Percentiles rank a stretch among this genome's conserved stretches.
Conservation (phyloP, 352 stramenopile species). For the Heterotrichella gracilis region DNA sequence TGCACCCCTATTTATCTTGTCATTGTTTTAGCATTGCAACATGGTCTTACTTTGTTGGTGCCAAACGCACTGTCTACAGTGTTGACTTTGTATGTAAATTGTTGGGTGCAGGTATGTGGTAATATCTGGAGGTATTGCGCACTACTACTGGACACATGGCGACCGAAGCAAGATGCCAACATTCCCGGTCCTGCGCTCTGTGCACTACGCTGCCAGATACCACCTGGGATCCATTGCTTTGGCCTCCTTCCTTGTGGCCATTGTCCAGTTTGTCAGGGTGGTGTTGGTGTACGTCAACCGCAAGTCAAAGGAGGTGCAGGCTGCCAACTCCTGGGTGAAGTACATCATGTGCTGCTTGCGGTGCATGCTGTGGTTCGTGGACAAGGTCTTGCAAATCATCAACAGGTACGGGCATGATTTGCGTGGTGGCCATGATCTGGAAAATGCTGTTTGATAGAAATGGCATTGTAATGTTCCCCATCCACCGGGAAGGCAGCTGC, state of each 20-base stretch:
- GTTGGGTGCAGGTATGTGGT: no score
- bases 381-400: conserved; percentile 44
- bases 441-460: no score
- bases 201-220: conserved; percentile 32
- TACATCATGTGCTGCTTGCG: conserved; percentile 33
- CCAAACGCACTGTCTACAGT: no score
- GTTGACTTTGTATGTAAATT: no score
- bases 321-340: conserved; percentile 32
- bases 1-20: no score
- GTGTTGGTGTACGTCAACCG: conserved; percentile 39
- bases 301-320: conserved; percentile 29
- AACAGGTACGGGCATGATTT: conserved; percentile 38
- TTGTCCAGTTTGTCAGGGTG: conserved; percentile 35
- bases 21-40: no score
- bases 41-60: no score
- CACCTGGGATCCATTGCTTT: conserved; percentile 37
- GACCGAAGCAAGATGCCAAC: conserved; percentile 4
- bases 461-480: no score
- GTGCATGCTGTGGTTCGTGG: conserved; percentile 42
- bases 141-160: no score
- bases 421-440: no score
- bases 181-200: conserved; percentile 27
- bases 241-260: conserved; percentile 36
- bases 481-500: no score
- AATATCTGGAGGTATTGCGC: no score